phyloP scores from a whole-genome alignment of 192 early-diverging fungal species.

The Physocladia obscura region DNA sequence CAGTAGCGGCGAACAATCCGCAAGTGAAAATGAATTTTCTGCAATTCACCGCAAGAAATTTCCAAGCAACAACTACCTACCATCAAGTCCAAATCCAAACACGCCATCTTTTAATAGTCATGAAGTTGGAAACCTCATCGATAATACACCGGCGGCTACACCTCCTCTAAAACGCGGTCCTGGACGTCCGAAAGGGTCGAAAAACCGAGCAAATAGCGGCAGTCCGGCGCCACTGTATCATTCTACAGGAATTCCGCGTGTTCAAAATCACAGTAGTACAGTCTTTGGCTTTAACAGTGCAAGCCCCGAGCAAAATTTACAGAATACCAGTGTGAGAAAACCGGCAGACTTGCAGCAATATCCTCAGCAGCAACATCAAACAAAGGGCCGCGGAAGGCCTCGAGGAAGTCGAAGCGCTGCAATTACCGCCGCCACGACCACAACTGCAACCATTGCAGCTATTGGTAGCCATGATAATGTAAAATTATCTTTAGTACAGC shows the following conservation, averaged over 20 bases:
- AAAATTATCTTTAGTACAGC: neutral
- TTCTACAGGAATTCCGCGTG: no score
- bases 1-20: no score
- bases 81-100: neutral
- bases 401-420: neutral
- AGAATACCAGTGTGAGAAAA: no score
- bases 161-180: slow-evolving; percentile 17
- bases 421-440: neutral
- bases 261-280: no score
- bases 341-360: no score
- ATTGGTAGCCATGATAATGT: neutral
- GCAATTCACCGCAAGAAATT: no score
- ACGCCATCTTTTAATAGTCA: no score
- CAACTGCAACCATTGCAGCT: neutral
- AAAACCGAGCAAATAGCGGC: slow-evolving; percentile 12
- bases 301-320: no score
- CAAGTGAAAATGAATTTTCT: no score
- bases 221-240: neutral
- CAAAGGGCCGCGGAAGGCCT: neutral
- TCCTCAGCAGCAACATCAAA: neutral
- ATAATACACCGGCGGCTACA: no score
- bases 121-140: no score
- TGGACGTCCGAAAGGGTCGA: slow-evolving; percentile 26
- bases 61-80: neutral
- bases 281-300: no score